phyloP scores from a whole-genome alignment of 2,329 filamentous ascomycete genomes.

The Pseudogymnoascus sp. region DNA sequence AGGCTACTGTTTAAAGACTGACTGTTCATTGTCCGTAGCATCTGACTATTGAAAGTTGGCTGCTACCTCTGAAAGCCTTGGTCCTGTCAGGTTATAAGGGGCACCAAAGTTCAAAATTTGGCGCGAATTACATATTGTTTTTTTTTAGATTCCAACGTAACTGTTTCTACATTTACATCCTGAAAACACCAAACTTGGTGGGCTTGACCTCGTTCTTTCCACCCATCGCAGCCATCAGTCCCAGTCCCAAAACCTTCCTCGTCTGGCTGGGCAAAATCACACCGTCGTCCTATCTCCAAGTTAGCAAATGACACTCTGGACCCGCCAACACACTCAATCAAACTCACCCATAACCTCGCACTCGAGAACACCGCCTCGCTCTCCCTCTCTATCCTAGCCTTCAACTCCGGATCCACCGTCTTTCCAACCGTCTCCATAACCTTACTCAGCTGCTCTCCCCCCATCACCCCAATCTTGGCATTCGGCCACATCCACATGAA shows the following conservation, averaged over 20 bases:
- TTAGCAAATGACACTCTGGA: constrained; percentile 20
- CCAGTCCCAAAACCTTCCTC: constrained; percentile 62
- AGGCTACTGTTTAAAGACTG: not conserved
- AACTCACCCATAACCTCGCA: constrained; percentile 70
- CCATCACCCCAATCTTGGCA: constrained; percentile 90
- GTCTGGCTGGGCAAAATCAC: constrained; percentile 74
- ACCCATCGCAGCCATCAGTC: constrained; percentile 63
- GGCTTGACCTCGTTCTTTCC: constrained; percentile 56
- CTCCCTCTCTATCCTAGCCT: constrained; percentile 79
- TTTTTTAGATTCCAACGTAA: not conserved
- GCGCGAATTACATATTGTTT: not conserved
- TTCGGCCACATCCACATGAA: constrained; percentile 98
- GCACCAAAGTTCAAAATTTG: not conserved
- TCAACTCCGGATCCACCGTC: constrained; percentile 70
- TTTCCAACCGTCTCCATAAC: constrained; percentile 95
- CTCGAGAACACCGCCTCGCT: constrained; percentile 84
- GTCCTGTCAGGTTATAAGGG: not conserved
- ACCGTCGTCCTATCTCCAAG: constrained; percentile 56
- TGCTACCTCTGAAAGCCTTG: not conserved
- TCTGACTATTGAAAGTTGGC: no score
- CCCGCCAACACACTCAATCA: constrained; percentile 39
- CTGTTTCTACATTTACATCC: constrained; percentile 54
- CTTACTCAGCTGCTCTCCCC: constrained; percentile 77
- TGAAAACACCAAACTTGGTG: constrained; percentile 72
- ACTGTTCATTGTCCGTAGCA: not conserved